These are phyloP conservation scores for Naganishia onofrii DNA, from an alignment of 768 basidiomycete species.

Conservation along the genomic window DNA sequence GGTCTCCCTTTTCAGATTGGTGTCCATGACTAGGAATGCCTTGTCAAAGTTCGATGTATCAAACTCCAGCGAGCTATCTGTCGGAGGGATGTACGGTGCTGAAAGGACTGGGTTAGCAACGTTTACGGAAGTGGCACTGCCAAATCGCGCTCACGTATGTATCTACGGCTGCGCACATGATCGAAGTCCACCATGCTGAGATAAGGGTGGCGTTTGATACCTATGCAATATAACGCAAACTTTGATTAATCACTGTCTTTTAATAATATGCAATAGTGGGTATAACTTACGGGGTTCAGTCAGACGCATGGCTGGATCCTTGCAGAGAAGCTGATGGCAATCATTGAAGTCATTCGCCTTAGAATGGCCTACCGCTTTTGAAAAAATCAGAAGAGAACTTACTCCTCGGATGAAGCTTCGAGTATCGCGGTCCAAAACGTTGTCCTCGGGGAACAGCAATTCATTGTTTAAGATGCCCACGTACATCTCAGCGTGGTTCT, in stretches of 20 bases:
- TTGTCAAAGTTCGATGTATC: slow-evolving; percentile 99
- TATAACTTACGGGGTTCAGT: slow-evolving; percentile 67
- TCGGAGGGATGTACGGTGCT: slow-evolving; percentile 91
- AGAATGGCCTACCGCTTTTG: background rate
- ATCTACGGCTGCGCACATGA: slow-evolving; percentile 61
- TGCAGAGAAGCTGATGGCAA: slow-evolving; percentile 75
- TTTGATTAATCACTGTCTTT: background rate
- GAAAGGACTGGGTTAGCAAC: slow-evolving; percentile 20
- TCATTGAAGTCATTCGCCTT: background rate
- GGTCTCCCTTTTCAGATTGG: slow-evolving; percentile 65
- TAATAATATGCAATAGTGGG: background rate
- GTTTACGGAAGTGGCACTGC: slow-evolving; percentile 53
- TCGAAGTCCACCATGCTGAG: slow-evolving; percentile 59
- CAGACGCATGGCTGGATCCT: slow-evolving; percentile 84
- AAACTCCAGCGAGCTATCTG: slow-evolving; percentile 83
- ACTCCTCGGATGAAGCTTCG: slow-evolving; percentile 93
- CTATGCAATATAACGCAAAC: background rate
- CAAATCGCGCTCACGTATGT: slow-evolving; percentile 63
- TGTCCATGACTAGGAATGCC: slow-evolving; percentile 92
- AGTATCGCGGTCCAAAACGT: slow-evolving; percentile 89
- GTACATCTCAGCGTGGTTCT: slow-evolving; percentile 93
- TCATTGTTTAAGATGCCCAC: slow-evolving; percentile 86
- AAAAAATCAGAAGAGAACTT: slow-evolving; percentile 49
- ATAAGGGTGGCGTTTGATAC: slow-evolving; percentile 87
- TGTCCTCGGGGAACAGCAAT: slow-evolving; percentile 80